Evolutionary conservation across 345 rosid species (phyloP).

Genomic region (Hypericum androsaemum): DNA sequence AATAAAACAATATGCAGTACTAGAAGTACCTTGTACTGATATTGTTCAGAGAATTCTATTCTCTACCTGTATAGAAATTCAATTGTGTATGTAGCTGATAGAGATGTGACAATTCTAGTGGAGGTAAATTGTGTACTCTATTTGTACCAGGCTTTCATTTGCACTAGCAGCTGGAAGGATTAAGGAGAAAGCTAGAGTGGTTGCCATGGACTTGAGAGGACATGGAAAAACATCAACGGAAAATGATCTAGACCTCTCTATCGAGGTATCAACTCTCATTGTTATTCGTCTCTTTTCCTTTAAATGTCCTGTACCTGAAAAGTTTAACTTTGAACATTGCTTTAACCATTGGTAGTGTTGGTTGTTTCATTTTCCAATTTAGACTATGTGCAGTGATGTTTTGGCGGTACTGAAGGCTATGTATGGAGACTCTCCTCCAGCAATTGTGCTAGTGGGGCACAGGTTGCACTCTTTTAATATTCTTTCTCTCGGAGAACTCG

Average conservation of each 20-base stretch:
- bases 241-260: constrained; percentile 76
- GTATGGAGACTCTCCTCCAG: constrained; percentile 86
- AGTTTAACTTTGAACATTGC: background rate
- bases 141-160: constrained; percentile 65
- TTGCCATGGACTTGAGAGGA: constrained; percentile 92
- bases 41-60: too few relatives aligned
- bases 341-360: background rate
- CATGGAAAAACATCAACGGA: constrained; percentile 79
- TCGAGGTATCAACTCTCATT: constrained; percentile 39
- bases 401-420: constrained; percentile 61
- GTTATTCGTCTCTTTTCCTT: too few relatives aligned
- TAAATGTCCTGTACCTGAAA: background rate
- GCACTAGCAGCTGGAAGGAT: constrained; percentile 61
- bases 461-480: constrained; percentile 34
- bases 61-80: too few relatives aligned
- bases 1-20: too few relatives aligned
- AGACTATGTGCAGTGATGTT: constrained; percentile 93
- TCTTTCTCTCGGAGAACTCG: background rate
- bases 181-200: constrained; percentile 82
- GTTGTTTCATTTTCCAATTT: constrained; percentile 13
- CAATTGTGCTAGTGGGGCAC: constrained; percentile 91
- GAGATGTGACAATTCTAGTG: background rate
- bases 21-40: too few relatives aligned
- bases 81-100: too few relatives aligned
- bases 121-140: background rate